Conservation (phyloP, 345 rosid species). For the Triadica sebifera region DNA sequence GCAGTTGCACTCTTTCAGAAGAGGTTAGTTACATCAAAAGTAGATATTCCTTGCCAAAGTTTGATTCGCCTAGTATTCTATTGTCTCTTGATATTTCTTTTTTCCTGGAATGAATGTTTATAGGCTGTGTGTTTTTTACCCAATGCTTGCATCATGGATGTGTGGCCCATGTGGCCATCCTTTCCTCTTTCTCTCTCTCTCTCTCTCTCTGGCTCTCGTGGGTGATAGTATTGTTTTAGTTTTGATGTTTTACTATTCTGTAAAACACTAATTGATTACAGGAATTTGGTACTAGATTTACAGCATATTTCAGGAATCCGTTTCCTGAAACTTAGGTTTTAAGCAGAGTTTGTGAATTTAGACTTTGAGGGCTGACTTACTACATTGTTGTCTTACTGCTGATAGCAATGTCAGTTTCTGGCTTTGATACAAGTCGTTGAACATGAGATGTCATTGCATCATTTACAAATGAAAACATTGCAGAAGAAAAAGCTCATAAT, state of each 20-base stretch:
- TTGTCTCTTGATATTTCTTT: background rate
- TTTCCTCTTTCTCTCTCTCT: background rate
- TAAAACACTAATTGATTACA: background rate
- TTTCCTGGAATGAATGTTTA: background rate
- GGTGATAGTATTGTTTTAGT: background rate
- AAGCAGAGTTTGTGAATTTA: background rate
- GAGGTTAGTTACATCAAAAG: slow-evolving; percentile 45
- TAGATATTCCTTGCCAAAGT: background rate
- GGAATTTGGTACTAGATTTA: background rate
- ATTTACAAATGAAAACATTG: background rate
- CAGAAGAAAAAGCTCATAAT: background rate
- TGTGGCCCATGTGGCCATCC: background rate
- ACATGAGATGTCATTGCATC: background rate
- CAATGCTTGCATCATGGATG: background rate
- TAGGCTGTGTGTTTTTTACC: slow-evolving; percentile 2
- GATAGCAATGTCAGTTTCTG: slow-evolving; percentile 1
- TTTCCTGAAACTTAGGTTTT: background rate
- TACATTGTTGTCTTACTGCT: background rate
- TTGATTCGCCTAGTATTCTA: background rate
- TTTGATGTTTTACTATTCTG: background rate
- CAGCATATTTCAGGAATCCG: background rate
- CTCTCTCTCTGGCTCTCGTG: background rate
- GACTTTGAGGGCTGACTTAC: background rate
- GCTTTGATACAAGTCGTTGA: background rate
- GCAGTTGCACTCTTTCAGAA: slow-evolving; percentile 56